phyloP scores from a whole-genome alignment of 495 filamentous ascomycete species.

The Tuber magnatum region DNA sequence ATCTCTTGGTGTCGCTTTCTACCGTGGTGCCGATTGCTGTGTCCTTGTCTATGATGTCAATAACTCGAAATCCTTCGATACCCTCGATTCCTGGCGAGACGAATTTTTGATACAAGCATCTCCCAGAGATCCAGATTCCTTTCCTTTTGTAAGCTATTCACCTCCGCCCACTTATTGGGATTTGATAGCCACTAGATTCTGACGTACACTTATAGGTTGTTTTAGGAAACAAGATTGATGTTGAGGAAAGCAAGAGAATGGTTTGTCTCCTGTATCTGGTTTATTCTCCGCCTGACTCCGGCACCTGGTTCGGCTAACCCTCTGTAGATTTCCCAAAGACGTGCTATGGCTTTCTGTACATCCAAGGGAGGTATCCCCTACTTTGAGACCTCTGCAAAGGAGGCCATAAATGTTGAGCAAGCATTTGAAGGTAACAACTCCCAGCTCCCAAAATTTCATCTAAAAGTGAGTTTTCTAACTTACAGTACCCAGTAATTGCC shows the following conservation, averaged over 20 bases:
- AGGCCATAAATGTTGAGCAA: constrained; percentile 96
- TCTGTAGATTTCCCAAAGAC: constrained; percentile 74
- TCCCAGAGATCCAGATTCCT: constrained; percentile 91
- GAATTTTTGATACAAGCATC: constrained; percentile 98
- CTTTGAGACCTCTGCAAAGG: constrained; percentile 98
- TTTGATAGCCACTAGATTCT: constrained; percentile 3
- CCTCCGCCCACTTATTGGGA: not conserved
- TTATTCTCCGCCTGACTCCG: constrained; percentile 14
- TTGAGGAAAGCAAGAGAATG: constrained; percentile 94
- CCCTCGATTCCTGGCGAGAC: constrained; percentile 95
- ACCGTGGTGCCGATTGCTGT: constrained; percentile 96
- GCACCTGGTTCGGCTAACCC: constrained; percentile 12
- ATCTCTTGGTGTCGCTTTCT: constrained; percentile 95
- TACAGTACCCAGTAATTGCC: constrained; percentile 67
- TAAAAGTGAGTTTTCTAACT: constrained; percentile 9
- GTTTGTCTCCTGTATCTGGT: constrained; percentile 43
- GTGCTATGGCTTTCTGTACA: constrained; percentile 94
- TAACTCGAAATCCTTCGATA: constrained; percentile 98
- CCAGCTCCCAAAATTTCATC: constrained; percentile 2
- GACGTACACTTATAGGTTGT: constrained; percentile 56
- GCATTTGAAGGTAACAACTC: constrained; percentile 76
- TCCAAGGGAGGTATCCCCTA: constrained; percentile 96
- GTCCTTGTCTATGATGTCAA: constrained; percentile 98
- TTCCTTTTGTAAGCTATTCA: constrained; percentile 75
- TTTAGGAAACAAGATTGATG: constrained; percentile 97